Conservation (phyloP, 176 grass and related monocot genomes). For the Leersia perrieri region DNA sequence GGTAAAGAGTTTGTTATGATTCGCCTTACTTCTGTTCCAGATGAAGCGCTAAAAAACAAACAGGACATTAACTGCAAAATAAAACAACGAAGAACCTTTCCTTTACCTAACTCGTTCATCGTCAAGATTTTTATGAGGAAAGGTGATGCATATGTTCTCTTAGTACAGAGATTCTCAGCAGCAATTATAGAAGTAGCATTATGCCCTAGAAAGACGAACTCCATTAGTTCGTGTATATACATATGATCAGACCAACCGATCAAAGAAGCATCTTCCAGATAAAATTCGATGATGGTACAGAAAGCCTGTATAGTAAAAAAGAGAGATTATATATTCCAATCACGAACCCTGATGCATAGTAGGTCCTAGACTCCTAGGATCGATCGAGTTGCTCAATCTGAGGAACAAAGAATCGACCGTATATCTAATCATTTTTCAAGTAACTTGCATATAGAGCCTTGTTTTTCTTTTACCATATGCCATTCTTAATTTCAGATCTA, state of each 20-base stretch:
- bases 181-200: conserved; percentile 40
- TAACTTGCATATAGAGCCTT: no score
- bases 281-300: conserved; percentile 25
- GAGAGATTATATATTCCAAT: conserved; percentile 28
- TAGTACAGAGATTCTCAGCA: conserved; percentile 36
- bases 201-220: conserved; percentile 30
- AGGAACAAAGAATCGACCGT: neutral
- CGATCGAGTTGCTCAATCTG: conserved; percentile 16
- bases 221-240: conserved; percentile 8
- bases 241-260: conserved; percentile 37
- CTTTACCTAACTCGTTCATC: conserved; percentile 39
- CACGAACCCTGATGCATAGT: conserved; percentile 2
- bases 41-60: neutral
- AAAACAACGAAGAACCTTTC: conserved; percentile 13
- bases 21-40: neutral
- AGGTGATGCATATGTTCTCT: conserved; percentile 36
- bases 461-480: no score
- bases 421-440: neutral
- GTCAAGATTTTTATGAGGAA: conserved; percentile 26
- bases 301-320: conserved; percentile 5
- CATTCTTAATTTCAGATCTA: no score
- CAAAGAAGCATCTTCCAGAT: conserved; percentile 30
- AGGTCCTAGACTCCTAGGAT: no score
- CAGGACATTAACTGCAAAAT: neutral
- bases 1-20: neutral